phyloP scores from a whole-genome alignment of 768 basidiomycete genomes.

The Boletales sp. region DNA sequence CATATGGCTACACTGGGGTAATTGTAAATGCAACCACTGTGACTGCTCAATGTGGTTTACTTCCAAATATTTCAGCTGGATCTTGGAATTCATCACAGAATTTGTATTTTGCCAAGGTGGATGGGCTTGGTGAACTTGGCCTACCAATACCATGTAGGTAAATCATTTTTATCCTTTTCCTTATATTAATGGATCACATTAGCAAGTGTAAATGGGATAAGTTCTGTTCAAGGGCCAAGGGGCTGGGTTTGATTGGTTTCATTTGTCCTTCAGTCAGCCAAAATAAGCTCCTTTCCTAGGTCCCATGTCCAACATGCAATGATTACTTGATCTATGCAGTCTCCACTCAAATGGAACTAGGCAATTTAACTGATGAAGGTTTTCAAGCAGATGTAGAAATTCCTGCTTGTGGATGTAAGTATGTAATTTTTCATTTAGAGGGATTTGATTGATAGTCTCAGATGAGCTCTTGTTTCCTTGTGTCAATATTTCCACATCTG shows the following conservation, averaged over 20 bases:
- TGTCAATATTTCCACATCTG: neutral
- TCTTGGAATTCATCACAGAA: neutral
- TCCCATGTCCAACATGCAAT: neutral
- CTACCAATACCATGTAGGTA: neutral
- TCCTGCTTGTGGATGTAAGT: neutral
- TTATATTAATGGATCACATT: too few species aligned
- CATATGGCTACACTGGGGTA: constrained; percentile 1
- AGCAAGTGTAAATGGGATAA: neutral
- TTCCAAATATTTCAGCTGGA: constrained; percentile 4
- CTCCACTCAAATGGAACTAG: neutral
- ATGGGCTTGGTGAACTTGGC: constrained; percentile 3
- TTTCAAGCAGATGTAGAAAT: neutral
- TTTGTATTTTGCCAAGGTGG: neutral
- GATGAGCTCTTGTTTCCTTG: too few species aligned
- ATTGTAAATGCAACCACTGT: constrained; percentile 18
- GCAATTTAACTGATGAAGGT: neutral
- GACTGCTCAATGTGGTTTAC: constrained; percentile 13
- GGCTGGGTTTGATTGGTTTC: too few species aligned
- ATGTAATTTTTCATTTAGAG: neutral
- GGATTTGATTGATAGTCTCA: neutral
- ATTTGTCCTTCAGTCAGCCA: too few species aligned
- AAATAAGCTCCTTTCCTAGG: neutral
- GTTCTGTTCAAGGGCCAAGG: neutral
- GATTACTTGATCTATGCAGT: neutral
- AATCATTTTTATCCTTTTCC: neutral